Conservation (phyloP, 345 rosid species). For the Citrus maxima region DNA sequence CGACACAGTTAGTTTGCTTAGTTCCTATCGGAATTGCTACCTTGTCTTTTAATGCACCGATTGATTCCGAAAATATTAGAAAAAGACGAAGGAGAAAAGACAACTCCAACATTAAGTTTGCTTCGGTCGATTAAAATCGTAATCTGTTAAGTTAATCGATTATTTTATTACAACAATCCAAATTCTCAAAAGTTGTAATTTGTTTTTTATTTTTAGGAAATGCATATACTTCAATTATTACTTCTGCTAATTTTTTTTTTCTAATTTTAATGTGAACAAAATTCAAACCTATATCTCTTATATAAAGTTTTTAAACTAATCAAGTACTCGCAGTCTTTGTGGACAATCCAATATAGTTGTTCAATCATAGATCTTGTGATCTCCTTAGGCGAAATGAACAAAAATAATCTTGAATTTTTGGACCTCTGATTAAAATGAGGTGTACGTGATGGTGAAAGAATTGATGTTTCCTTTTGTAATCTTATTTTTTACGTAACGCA, state of each 20-base stretch:
- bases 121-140: no score
- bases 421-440: neutral
- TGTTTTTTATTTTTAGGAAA: no score
- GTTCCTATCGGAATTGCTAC: neutral
- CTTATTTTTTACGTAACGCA: neutral
- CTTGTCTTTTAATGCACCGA: neutral
- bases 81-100: no score
- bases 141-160: neutral
- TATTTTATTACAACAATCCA: neutral
- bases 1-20: neutral
- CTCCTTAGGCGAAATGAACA: neutral
- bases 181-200: neutral
- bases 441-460: neutral
- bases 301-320: no score
- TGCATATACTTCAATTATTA: no score
- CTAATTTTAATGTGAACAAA: no score
- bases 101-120: no score
- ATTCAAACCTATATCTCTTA: no score
- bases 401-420: neutral
- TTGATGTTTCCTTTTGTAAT: neutral
- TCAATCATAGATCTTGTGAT: neutral
- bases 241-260: no score
- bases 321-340: no score
- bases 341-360: neutral
- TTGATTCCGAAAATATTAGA: neutral